Base-by-base conservation (phyloP, 768 basidiomycete species). In the Coprinopsis strossmayeri region DNA sequence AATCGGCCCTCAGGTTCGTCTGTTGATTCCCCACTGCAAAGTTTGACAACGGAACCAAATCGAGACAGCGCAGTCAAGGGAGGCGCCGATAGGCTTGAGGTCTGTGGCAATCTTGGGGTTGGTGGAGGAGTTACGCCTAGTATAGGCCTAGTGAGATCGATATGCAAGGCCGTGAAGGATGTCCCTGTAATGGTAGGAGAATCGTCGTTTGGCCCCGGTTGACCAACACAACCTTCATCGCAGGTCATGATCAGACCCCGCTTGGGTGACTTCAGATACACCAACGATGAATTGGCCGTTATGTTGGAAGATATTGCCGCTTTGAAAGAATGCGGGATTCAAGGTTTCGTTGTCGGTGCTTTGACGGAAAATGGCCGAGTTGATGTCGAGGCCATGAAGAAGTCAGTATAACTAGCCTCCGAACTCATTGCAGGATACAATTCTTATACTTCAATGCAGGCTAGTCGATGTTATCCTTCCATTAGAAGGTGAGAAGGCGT, bases 71-170 rank as follows among this genome's bases (percentile, higher is more conserved):
- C 91, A 32, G 68, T 78, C n/a, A 61, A 67, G 34, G 87, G 78
- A 27, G 86, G 87, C 9, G 84, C 86, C 40, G 72, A 88, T 61
- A 76, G 87, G 53, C 73, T 91, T n/a, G 87, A 90, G 59, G 61
- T 91, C 11, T 91, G 87, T 57, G 76, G 70, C 4, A 85, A 83
- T 60, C 68, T 90, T 17, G 78, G 73, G 2, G 55, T 77, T 23
- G 91, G 89, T 20, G 91, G 91, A 18, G 91, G 91, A 7, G 86
- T 81, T 15, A 92, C 91, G 0, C 90, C 91, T 3, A 85, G 79
- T 51, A 53, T 86, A n/a, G 91, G 90, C 0, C 72, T 91, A 27
- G 66, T 89, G 30, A 80, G 66, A 55, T 64, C 72, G 2, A 76
- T 91, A 35, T 71, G 73, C 50, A 68, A 66, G 25, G 70, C 64